Evolutionary conservation across 192 early-diverging fungal species (phyloP), one percentile per base, ranked within the genome.

Genomic region (Powellomyces hirtus): DNA sequence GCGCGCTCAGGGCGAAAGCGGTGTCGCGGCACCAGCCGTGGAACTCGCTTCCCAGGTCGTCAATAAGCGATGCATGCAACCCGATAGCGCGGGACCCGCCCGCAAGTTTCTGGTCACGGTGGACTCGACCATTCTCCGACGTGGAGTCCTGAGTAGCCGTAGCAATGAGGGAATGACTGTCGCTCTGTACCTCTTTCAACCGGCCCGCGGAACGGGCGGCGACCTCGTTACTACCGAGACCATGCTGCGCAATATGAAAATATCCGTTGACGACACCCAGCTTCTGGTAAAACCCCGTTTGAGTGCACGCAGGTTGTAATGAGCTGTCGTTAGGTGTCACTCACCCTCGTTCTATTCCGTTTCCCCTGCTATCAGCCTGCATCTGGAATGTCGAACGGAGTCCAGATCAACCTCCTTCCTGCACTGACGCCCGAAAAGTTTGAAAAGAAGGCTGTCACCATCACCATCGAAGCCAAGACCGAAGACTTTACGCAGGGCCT

Each of bases 21-120:
- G 59, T 24, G 60, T 71, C 34, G 69, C 51, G 24, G 60, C 49
- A 11, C 69, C 69, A 46, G 60, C 63, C 7, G 49, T 62, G 26
- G 69, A 71, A 52, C 24, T 71, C 33, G 69, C 69, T 22, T 71
- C 69, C 16, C 69, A 71, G 38, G 57, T 71, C 46, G 50, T 71
- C 59, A 55, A 62, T 38, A 71, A 63, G 26, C 59, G 60, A 6
- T 62, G 60, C 33, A 45, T 34, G 8, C 36, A 63, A 34, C 22
- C 34, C 36, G 55, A 59, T 11, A 10, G n/a, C 0, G 38, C 20
- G 13, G 50, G 16, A 10, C 24, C n/a, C 14, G 22, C 6, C 10
- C 55, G 36, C 4, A 40, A 50, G 29, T 62, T 71, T 36, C 16
- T 29, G 49, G 38, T 67, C n/a, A 24, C 38, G 26, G 27, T 71